Evolutionary conservation across 768 basidiomycete genomes (phyloP).

Genomic region (Suillus cothurnatus): DNA sequence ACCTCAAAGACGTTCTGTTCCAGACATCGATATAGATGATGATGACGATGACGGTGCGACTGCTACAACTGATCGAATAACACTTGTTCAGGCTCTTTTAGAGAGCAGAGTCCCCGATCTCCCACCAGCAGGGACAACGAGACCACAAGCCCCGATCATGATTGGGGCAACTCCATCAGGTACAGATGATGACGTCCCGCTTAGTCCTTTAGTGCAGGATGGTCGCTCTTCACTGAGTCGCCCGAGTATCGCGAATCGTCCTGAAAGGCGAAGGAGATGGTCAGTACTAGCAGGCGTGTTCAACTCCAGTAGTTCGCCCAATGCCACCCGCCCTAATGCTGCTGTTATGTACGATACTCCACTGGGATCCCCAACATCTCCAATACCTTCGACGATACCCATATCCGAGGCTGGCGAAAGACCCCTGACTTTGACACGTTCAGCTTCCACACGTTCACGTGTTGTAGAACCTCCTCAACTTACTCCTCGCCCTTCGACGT

Average conservation of each 20-base stretch:
- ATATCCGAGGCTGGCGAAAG: conserved; percentile 21
- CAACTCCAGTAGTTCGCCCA: conserved; percentile 24
- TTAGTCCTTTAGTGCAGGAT: conserved; percentile 52
- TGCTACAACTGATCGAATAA: conserved; percentile 59
- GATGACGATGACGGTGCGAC: conserved; percentile 51
- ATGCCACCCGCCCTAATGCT: conserved; percentile 29
- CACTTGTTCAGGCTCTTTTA: conserved; percentile 69
- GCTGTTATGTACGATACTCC: conserved; percentile 23
- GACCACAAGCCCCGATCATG: conserved; percentile 69
- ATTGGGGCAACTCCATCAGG: conserved; percentile 47
- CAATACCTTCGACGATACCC: conserved; percentile 19
- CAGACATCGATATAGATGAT: conserved; percentile 51
- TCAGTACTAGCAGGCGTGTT: conserved; percentile 62
- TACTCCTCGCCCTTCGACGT: conserved; percentile 37
- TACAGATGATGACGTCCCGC: conserved; percentile 45
- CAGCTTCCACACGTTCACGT: conserved; percentile 27
- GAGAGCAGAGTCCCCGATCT: conserved; percentile 79
- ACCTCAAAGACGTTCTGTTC: conserved; percentile 40
- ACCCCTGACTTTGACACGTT: conserved; percentile 25
- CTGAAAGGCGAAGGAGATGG: conserved; percentile 63
- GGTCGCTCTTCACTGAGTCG: conserved; percentile 34
- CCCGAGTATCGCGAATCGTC: conserved; percentile 32
- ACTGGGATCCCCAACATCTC: conserved; percentile 20
- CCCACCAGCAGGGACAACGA: conserved; percentile 68
- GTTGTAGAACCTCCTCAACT: conserved; percentile 17